Evolutionary conservation across 164 flowering plant genomes (phyloP).

Genomic region (Stephania cephalantha): DNA sequence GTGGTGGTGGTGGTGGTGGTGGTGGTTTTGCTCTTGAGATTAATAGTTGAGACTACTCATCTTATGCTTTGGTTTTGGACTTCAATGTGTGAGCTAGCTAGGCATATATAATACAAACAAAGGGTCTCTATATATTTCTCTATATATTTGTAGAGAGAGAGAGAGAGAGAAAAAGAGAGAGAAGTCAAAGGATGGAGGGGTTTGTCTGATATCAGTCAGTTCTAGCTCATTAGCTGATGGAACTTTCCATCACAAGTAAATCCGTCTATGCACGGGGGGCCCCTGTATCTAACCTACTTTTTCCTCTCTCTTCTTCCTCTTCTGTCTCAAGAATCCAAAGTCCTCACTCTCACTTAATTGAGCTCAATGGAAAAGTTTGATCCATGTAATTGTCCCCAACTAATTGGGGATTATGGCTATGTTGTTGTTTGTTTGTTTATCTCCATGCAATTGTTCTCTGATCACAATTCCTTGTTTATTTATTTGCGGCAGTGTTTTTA

Average conservation of each 20-base stretch:
- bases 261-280: slow-evolving; percentile 1
- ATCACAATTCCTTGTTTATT: no score
- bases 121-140: no score
- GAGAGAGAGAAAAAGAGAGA: background rate
- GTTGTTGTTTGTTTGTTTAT: no score
- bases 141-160: slow-evolving; percentile 15
- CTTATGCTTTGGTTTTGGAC: background rate
- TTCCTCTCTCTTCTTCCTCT: background rate
- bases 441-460: background rate
- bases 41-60: background rate
- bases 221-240: slow-evolving; percentile 10
- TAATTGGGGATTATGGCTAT: no score
- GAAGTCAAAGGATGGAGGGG: slow-evolving; percentile 20
- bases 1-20: background rate
- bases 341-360: background rate
- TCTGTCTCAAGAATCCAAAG: slow-evolving; percentile 16
- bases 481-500: no score
- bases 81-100: background rate
- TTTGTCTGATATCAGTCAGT: slow-evolving; percentile 20
- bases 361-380: no score
- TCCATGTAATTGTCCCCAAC: no score
- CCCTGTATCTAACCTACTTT: slow-evolving; percentile 6
- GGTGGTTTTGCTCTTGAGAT: background rate
- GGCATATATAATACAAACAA: background rate
- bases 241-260: slow-evolving; percentile 18